phyloP scores from a whole-genome alignment of 352 stramenopile genomes.

The Globisporangium sylvaticum region DNA sequence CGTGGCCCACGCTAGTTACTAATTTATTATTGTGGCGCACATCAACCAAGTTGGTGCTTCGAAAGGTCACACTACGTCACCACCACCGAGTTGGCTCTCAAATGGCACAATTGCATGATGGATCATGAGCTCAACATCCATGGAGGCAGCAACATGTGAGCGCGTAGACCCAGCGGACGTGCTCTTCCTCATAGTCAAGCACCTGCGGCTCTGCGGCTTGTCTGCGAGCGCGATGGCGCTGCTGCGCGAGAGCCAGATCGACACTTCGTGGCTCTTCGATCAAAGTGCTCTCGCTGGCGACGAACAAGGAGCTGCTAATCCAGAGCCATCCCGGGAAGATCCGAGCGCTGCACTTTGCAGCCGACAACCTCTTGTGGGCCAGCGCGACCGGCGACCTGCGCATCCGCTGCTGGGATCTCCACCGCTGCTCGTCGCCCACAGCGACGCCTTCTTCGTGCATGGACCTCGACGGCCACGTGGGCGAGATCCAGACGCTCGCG shows the following conservation, averaged over 20 bases:
- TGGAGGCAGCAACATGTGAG: not conserved
- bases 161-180: slow-evolving; percentile 22
- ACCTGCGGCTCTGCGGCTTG: slow-evolving; percentile 38
- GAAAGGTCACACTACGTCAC: slow-evolving; percentile 1
- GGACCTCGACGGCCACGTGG: slow-evolving; percentile 58
- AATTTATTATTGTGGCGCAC: not conserved
- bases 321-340: slow-evolving; percentile 40
- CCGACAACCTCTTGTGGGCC: slow-evolving; percentile 31
- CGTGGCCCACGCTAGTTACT: not conserved
- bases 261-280: slow-evolving; percentile 62
- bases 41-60: not conserved
- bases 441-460: slow-evolving; percentile 7
- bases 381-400: slow-evolving; percentile 37
- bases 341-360: slow-evolving; percentile 43
- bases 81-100: not conserved
- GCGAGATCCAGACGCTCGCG: slow-evolving; percentile 55
- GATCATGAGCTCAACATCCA: not conserved
- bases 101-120: not conserved
- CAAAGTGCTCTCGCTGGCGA: slow-evolving; percentile 42
- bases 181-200: slow-evolving; percentile 49
- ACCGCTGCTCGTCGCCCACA: slow-evolving; percentile 10
- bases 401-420: slow-evolving; percentile 56
- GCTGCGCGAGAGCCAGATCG: slow-evolving; percentile 48
- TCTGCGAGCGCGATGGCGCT: slow-evolving; percentile 38
- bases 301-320: slow-evolving; percentile 27